These are phyloP conservation scores for Thalassia testudinum DNA, from an alignment of 116 monocot genomes.

Conservation along the genomic window DNA sequence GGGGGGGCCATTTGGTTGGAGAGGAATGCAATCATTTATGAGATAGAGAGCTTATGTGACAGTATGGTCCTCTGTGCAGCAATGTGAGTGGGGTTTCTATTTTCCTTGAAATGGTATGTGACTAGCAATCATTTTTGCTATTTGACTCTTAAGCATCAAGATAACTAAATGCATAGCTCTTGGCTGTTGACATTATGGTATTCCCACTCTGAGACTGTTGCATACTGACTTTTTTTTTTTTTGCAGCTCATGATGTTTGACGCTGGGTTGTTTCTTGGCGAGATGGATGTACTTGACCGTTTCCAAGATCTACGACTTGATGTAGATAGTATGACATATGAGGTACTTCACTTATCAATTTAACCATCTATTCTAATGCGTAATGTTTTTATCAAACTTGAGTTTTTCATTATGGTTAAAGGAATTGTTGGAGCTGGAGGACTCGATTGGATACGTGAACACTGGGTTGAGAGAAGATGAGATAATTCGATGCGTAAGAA, in stretches of 20 bases:
- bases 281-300: conserved; percentile 46
- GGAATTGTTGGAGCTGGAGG: conserved; percentile 90
- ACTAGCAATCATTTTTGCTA: no score
- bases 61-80: no score
- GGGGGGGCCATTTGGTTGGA: no score
- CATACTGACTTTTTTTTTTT: neutral
- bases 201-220: neutral
- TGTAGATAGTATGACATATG: conserved; percentile 94
- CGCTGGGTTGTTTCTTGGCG: conserved; percentile 50
- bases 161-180: neutral
- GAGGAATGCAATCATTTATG: no score
- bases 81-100: no score
- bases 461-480: conserved; percentile 95
- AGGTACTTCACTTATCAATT: conserved; percentile 29
- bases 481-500: conserved; percentile 38
- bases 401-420: conserved; percentile 2
- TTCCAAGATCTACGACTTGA: conserved; percentile 86
- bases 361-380: neutral
- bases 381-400: neutral
- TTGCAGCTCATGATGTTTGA: conserved; percentile 81
- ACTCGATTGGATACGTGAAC: conserved; percentile 78
- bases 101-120: no score
- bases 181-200: neutral
- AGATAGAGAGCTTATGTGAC: no score
- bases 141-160: neutral